Evolutionary conservation across 2,329 filamentous ascomycete genomes (phyloP).

Genomic region (Epichloe aotearoae): DNA sequence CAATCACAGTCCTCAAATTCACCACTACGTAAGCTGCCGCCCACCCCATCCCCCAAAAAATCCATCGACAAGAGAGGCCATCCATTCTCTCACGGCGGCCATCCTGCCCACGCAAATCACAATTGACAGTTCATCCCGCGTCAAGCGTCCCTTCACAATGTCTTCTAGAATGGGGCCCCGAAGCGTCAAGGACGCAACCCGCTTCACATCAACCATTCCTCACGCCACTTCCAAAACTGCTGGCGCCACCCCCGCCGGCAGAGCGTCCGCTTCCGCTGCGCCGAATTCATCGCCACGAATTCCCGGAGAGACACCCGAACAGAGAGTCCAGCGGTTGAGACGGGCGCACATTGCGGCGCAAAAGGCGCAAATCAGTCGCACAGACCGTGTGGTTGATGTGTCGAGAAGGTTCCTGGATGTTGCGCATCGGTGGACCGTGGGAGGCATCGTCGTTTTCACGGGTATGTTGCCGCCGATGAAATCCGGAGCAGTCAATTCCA

Average conservation of each 20-base stretch:
- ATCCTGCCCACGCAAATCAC: background rate
- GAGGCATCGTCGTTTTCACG: constrained; percentile 42
- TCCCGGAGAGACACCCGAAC: constrained; percentile 48
- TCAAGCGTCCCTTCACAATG: constrained; percentile 15
- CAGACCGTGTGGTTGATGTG: constrained; percentile 35
- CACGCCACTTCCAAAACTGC: constrained; percentile 54
- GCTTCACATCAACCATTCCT: constrained; percentile 41
- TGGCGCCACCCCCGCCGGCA: constrained; percentile 23
- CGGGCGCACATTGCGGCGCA: constrained; percentile 55
- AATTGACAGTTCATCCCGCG: background rate
- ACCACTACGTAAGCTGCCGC: constrained; percentile 8
- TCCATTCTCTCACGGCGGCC: constrained; percentile 1
- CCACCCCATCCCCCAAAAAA: constrained; percentile 15
- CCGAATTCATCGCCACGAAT: constrained; percentile 17
- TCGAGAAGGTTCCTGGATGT: constrained; percentile 40
- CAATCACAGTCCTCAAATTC: constrained; percentile 22
- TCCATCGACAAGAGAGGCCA: constrained; percentile 18
- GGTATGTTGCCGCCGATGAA: constrained; percentile 25
- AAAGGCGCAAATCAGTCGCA: constrained; percentile 38
- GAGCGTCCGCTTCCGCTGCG: constrained; percentile 9
- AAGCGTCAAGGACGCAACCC: constrained; percentile 66
- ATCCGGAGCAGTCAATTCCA: background rate
- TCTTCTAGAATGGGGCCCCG: constrained; percentile 39
- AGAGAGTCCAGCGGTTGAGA: constrained; percentile 55
- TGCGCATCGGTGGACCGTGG: constrained; percentile 41